These are phyloP conservation scores for Pisolithus sp. DNA, from an alignment of 768 basidiomycete species.

Conservation along the genomic window DNA sequence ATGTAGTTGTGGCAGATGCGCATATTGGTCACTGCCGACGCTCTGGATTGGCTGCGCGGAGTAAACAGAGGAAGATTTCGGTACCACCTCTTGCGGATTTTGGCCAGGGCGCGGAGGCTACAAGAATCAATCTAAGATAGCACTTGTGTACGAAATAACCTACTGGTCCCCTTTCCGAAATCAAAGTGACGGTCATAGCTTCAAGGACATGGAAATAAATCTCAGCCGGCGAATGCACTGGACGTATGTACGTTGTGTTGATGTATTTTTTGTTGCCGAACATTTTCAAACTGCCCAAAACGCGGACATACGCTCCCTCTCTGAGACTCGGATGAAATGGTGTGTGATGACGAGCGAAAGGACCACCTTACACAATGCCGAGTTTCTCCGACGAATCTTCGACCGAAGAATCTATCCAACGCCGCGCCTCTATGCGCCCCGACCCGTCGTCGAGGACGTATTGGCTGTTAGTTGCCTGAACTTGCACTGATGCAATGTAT, in stretches of 20 bases:
- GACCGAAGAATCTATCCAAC: constrained; percentile 69
- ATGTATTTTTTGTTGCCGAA: constrained; percentile 81
- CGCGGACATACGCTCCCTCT: constrained; percentile 70
- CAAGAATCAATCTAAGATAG: neutral
- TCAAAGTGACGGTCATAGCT: constrained; percentile 59
- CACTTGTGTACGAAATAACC: constrained; percentile 15
- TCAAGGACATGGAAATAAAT: constrained; percentile 79
- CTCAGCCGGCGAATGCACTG: constrained; percentile 66
- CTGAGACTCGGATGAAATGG: constrained; percentile 30
- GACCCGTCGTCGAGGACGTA: constrained; percentile 86
- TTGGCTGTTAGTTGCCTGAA: constrained; percentile 73
- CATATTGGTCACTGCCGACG: constrained; percentile 38
- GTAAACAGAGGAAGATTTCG: constrained; percentile 35
- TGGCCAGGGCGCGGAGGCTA: constrained; percentile 32
- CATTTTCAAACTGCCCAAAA: constrained; percentile 74
- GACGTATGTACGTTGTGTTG: constrained; percentile 68
- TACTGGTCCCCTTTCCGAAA: constrained; percentile 62
- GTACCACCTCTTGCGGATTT: constrained; percentile 9
- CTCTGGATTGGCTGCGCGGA: constrained; percentile 27
- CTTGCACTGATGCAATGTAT: constrained; percentile 60
- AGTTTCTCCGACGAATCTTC: constrained; percentile 49
- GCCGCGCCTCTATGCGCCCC: constrained; percentile 67
- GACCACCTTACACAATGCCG: constrained; percentile 37
- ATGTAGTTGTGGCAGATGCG: constrained; percentile 53
- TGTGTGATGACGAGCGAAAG: neutral